phyloP scores from a whole-genome alignment of 2,329 filamentous ascomycete genomes.

The Hyphodiscus sp. region DNA sequence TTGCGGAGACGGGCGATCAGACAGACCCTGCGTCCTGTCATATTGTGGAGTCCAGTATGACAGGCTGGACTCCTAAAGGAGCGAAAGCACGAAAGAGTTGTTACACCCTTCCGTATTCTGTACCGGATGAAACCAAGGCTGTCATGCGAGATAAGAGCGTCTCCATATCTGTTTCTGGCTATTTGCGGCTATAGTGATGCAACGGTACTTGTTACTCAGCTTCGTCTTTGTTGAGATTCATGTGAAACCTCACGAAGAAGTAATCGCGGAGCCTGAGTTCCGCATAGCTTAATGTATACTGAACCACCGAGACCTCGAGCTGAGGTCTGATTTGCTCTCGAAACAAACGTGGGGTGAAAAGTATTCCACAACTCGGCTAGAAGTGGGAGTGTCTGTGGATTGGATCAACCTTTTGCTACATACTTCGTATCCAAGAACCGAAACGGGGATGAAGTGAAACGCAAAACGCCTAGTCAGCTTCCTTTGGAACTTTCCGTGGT shows the following conservation, averaged over 20 bases:
- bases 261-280: neutral
- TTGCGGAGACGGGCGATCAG: neutral
- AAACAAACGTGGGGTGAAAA: too few species aligned
- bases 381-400: too few species aligned
- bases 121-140: neutral
- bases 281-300: neutral
- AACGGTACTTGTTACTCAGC: neutral
- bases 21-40: neutral
- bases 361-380: too few species aligned
- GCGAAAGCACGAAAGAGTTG: neutral
- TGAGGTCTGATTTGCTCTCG: neutral
- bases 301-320: neutral
- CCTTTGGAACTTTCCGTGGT: too few species aligned
- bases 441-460: too few species aligned
- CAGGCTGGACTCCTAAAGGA: neutral
- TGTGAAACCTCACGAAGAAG: neutral
- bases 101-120: neutral
- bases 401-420: too few species aligned
- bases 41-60: neutral
- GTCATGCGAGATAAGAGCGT: neutral
- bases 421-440: too few species aligned
- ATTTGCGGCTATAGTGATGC: neutral
- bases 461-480: too few species aligned
- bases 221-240: neutral
- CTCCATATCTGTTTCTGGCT: neutral